Base-by-base conservation (phyloP, 495 filamentous ascomycete genomes). In the Neurospora intermedia region DNA sequence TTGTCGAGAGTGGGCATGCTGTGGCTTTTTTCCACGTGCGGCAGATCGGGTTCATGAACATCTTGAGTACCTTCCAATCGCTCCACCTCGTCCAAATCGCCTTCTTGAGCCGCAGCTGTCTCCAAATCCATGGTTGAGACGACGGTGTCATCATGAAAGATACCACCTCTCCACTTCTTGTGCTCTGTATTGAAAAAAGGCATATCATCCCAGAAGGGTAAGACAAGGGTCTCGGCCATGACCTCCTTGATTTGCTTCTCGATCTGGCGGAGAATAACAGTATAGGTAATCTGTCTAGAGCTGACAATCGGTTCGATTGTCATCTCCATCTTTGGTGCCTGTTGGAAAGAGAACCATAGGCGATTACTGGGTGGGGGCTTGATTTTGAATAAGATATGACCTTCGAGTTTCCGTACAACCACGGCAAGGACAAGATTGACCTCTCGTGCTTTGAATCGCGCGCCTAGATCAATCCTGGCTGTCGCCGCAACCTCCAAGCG, bases 311-410 rank as follows among this genome's bases (percentile, higher is more conserved):
- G 96, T 78, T 98, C 92, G 69, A 99, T 94, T 27, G 89, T 88
- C 85, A 98, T 90, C 69, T 94, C 94, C 84, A 99, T 92, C 75
- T 93, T 93, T 8, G 96, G 96, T 88, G 92, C 92, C 10, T 89
- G 89, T 78, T 96, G 92, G 76, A 99, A 99, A 16, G 94, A 90
- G 76, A 98, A 88, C 96, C 96, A 99, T 46, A 97, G 80, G 38
- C 96, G 89, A 80, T 98, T 98, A 82, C 93, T 97, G 1, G 96
- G 96, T 42, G 96, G 93, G 31, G 96, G 94, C 80, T 99, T 99
- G 81, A 97, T 91, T 72, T 92, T 91, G 72, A 98, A 84, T 73
- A 97, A 82, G 72, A 91, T 79, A 78, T 97, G 95, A 4, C 95
- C 96, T 77, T 96, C 91, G 11, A 98, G 82, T 75, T 91, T 93